Base-by-base conservation (phyloP, 2,329 filamentous ascomycete species). In the Macroventuria anomochaeta region DNA sequence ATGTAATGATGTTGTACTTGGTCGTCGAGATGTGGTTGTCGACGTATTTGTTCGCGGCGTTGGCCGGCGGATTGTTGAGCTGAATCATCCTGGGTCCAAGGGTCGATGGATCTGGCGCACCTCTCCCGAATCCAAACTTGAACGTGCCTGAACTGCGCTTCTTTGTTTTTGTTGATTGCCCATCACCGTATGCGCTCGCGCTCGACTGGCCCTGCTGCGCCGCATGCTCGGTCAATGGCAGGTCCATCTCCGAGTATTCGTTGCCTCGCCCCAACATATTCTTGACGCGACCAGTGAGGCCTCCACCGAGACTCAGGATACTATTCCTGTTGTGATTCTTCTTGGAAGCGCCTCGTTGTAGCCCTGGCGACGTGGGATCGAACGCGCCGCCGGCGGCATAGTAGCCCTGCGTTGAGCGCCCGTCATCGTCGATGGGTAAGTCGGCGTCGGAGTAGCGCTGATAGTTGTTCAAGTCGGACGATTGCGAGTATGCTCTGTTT, bases 11-110 rank as follows among this genome's bases (percentile, higher is more conserved):
- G 75, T 97, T 99, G 84, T 99, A 99, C 77, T 99, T 99, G 59
- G 95, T 89, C 5, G 95, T 99, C 34, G 93, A 97, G 59, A 99
- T 89, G 75, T 97, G 92, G 73, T 99, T 99, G 83, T 96, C 90
- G 72, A 93, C 85, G 75, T 95, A 97, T 75, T 93, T 96, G 80
- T 93, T 93, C 43, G 82, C 82, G 37, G 88, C 84, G 74, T 99
- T 99, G 46, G 93, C 93, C 2, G 93, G 91, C 3, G 93, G 89
- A 71, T 99, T 97, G 83, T 99, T 99, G 71, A 99, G 85, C 73
- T 96, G 87, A 72, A 99, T 97, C 64, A 97, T 86, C 61, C 95
- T 85, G 36, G 95, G 95, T 10, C 95, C 95, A 25, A 97, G 81
- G 5, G 91, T 96, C 36, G 93, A 91, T 7, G 93, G 93, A 74